Base-by-base conservation (phyloP, 768 basidiomycete genomes). In the Termitomyces sp. region DNA sequence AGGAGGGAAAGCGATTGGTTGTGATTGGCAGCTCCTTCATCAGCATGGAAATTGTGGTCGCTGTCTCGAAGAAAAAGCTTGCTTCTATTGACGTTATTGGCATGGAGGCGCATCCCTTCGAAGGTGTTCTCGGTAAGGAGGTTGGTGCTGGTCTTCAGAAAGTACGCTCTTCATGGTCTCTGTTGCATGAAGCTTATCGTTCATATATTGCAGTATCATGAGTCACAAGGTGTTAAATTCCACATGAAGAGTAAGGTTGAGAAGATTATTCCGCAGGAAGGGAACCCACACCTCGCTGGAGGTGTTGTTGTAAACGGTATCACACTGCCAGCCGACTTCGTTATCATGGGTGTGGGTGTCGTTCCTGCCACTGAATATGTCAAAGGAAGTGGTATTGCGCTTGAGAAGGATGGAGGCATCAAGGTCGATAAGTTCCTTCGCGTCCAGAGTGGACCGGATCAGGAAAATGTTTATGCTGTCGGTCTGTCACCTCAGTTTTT, bases 21-120 rank as follows among this genome's bases (percentile, higher is more conserved):
- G 82, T 95, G 13, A 87, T 96, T 62, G 95, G 95, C 2, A 89
- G 86, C 52, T 91, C 89, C 15, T 97, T 95, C 75, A 97, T 97
- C 66, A 85, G 89, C 57, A 92, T 97, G 92, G 91, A 95, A 70
- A 76, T 93, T n/a, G 91, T 92, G 7, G 80, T 77, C n/a, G 89
- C 91, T 0, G 72, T 89, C 2, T 71, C 83, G 8, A 85, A 85
- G 65, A 85, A 89, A 55, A 87, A 88, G 63, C 85, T 93, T 22
- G 88, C 88, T 13, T 88, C 87, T 33, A 86, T 95, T 46, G 86
- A 91, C 61, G 86, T 96, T 60, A 82, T 97, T 55, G 93, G 93
- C 2, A 87, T 86, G 85, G 89, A 90, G 64, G 80, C 86, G 55
- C 79, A 79, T 60, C 95, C 95, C 0, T 94, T 95, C 69, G 86